Evolutionary conservation across 2,329 filamentous ascomycete genomes (phyloP).

Genomic region (Arthrobotrys sphaeroides): DNA sequence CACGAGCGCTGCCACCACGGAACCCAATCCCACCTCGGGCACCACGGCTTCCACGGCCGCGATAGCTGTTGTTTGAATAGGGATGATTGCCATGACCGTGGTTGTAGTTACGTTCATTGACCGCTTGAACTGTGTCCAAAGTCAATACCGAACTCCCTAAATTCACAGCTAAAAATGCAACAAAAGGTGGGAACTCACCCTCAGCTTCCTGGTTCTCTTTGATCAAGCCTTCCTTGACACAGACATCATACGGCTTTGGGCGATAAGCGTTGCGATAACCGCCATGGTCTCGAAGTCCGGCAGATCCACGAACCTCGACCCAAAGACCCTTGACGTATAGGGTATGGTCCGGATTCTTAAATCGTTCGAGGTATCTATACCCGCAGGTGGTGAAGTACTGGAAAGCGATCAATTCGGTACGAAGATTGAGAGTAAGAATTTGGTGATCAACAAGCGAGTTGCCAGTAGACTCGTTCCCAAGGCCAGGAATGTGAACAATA

Average conservation of each 20-base stretch:
- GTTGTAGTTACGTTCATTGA: constrained; percentile 1
- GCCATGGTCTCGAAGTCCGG: constrained; percentile 48
- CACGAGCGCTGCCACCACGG: constrained; percentile 22
- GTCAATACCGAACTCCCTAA: background rate
- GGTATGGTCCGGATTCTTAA: constrained; percentile 40
- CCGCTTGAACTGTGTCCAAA: constrained; percentile 13
- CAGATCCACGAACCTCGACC: constrained; percentile 52
- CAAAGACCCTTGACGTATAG: constrained; percentile 46
- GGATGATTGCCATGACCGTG: constrained; percentile 19
- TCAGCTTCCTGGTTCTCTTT: constrained; percentile 52
- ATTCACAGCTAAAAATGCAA: background rate
- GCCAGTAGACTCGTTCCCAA: constrained; percentile 48
- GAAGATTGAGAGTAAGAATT: constrained; percentile 45
- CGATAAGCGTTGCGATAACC: constrained; percentile 53
- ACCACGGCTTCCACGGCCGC: constrained; percentile 42
- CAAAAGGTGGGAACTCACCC: constrained; percentile 12
- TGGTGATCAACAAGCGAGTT: constrained; percentile 49
- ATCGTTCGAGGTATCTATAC: constrained; percentile 51
- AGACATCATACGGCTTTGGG: constrained; percentile 41
- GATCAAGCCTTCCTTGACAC: constrained; percentile 40
- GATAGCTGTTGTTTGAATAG: constrained; percentile 23
- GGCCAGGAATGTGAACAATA: constrained; percentile 44
- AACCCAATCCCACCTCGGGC: constrained; percentile 21
- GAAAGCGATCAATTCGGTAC: constrained; percentile 45
- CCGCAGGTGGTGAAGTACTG: constrained; percentile 46